Base-by-base conservation (phyloP, 352 stramenopile species). In the Phytophthora hybrid region DNA sequence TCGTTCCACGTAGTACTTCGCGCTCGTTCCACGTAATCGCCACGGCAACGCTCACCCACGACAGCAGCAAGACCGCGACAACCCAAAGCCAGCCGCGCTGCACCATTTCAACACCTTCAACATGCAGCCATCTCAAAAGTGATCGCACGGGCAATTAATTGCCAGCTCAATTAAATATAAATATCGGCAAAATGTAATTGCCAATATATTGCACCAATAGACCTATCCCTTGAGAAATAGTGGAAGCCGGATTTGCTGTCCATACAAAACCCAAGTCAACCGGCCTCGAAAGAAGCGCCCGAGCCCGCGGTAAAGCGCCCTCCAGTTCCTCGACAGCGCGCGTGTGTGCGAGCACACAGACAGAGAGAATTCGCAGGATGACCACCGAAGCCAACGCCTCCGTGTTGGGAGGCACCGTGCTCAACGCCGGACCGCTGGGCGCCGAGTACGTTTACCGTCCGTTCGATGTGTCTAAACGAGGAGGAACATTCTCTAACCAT, bases 361-460 rank as follows among this genome's bases (percentile, higher is more conserved):
- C 21, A 80, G 60, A 76, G 39, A 76, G 21, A 58, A 78, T 64
- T 62, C 56, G 74, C 55, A 82, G 67, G 32, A 82, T 82, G 76
- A 67, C 66, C 34, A 79, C 67, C 21, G 68, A 82, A 73, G 73
- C 44, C 19, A 86, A 68, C 63, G 52, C 78, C 71, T 89, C 82
- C 59, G 80, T 89, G 11, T 73, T 94, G 49, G 87, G 87, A 65
- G 83, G 83, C 37, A 88, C 81, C 32, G 83, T 90, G 73, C 77
- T 90, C 23, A 80, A 77, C 32, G 85, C 87, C 34, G 87, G 87
- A 41, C 87, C 87, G 31, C 81, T 81, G 57, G 87, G 87, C 71
- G 83, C 81, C 66, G 87, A 87, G 74, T 87, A 89, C 61, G 71
- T 77, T 26, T 29, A 23, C 60, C 37, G 37, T 18, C 37, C 37